Evolutionary conservation across 2,329 filamentous ascomycete genomes (phyloP).

Genomic region (Dactylonectria macrodidyma): DNA sequence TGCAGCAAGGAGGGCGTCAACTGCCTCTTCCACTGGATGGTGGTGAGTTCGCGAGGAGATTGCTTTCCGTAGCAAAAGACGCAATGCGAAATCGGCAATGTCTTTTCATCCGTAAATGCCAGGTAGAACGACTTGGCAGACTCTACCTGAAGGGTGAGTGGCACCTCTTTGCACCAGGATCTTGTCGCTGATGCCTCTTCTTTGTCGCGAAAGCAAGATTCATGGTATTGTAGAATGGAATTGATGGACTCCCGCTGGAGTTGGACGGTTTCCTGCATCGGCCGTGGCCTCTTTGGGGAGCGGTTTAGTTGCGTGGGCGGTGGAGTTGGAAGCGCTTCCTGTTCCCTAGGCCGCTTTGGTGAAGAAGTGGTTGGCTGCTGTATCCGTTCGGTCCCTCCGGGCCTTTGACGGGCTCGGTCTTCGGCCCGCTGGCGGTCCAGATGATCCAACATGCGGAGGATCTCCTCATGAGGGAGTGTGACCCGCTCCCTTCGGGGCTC

Average conservation of each 20-base stretch:
- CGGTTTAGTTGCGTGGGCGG: not conserved
- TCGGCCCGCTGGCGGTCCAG: not conserved
- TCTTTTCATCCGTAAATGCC: slow-evolving; percentile 23
- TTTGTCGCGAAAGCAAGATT: slow-evolving; percentile 25
- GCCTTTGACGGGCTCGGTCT: not conserved
- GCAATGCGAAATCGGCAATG: slow-evolving; percentile 26
- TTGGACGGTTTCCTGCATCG: not conserved
- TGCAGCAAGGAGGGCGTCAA: slow-evolving; percentile 17
- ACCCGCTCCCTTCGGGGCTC: no score
- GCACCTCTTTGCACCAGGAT: slow-evolving; percentile 33
- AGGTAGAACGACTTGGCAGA: slow-evolving; percentile 17
- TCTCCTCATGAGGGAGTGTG: no score
- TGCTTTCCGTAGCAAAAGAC: slow-evolving; percentile 28
- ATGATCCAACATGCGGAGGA: no score
- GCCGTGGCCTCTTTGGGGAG: slow-evolving; percentile 6
- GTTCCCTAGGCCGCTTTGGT: not conserved
- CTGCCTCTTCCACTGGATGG: slow-evolving; percentile 14
- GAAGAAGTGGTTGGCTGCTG: not conserved
- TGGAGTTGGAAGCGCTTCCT: no score
- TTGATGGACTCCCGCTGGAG: slow-evolving; percentile 21
- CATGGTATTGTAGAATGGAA: slow-evolving; percentile 20
- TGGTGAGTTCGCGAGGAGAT: slow-evolving; percentile 7
- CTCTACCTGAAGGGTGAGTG: slow-evolving; percentile 23
- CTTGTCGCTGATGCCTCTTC: slow-evolving; percentile 21
- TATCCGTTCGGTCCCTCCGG: not conserved